phyloP scores from a whole-genome alignment of 2,329 filamentous ascomycete species.

The Pseudopithomyces chartarum region DNA sequence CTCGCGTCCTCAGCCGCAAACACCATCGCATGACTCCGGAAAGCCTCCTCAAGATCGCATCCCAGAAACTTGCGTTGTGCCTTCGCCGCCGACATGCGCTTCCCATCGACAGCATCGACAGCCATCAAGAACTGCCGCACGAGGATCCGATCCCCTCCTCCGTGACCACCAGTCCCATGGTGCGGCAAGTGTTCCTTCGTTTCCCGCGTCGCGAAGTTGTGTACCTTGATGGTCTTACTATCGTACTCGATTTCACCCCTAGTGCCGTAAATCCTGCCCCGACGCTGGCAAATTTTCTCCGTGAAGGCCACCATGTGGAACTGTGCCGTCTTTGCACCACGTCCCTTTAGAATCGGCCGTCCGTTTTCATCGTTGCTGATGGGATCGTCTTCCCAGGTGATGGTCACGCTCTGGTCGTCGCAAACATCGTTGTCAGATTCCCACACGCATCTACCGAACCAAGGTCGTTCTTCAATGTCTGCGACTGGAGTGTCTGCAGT shows the following conservation, averaged over 20 bases:
- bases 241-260: conserved; percentile 87
- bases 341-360: conserved; percentile 27
- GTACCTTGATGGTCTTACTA: conserved; percentile 73
- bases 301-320: conserved; percentile 97
- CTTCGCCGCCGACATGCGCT: conserved; percentile 66
- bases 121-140: conserved; percentile 82
- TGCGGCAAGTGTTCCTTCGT: conserved; percentile 65
- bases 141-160: conserved; percentile 80
- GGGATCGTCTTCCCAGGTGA: conserved; percentile 81
- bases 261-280: conserved; percentile 84
- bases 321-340: conserved; percentile 79
- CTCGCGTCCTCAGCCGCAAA: conserved; percentile 93
- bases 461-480: conserved; percentile 57
- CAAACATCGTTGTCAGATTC: conserved; percentile 92
- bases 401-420: conserved; percentile 88
- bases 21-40: conserved; percentile 89
- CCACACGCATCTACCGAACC: conserved; percentile 96
- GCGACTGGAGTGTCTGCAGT: conserved; percentile 57
- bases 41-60: conserved; percentile 81
- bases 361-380: conserved; percentile 28
- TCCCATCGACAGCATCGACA: conserved; percentile 77
- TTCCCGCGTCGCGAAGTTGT: conserved; percentile 68
- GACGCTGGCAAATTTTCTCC: conserved; percentile 81
- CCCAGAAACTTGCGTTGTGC: conserved; percentile 80
- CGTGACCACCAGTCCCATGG: conserved; percentile 67